phyloP scores from a whole-genome alignment of 192 early-diverging fungal genomes.

The Backusella circina region DNA sequence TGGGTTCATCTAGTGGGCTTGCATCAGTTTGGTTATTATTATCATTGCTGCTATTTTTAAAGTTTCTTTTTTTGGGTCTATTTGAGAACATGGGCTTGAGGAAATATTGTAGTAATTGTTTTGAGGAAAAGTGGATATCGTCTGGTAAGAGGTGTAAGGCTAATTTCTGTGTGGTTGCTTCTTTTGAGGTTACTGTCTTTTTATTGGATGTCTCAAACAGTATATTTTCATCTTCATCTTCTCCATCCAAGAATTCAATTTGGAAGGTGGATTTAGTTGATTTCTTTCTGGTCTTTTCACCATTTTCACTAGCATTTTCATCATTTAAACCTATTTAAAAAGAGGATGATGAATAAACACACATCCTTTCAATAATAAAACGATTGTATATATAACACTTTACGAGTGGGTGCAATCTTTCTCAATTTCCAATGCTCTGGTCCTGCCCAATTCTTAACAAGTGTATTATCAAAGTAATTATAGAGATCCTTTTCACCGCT shows the following conservation, averaged over 20 bases:
- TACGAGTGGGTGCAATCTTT: conserved; percentile 27
- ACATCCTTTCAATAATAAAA: no score
- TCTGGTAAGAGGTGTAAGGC: conserved; percentile 73
- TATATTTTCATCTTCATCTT: conserved; percentile 53
- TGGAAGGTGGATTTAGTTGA: neutral
- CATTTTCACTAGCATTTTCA: conserved; percentile 12
- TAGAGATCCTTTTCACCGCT: conserved; percentile 57
- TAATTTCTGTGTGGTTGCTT: conserved; percentile 37
- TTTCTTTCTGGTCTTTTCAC: conserved; percentile 12
- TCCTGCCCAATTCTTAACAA: conserved; percentile 87
- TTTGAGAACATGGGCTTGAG: conserved; percentile 42
- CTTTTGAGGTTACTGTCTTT: conserved; percentile 42
- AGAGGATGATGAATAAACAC: no score
- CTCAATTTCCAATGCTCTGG: conserved; percentile 87
- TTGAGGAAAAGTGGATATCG: conserved; percentile 68
- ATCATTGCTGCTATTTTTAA: neutral
- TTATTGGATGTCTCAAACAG: conserved; percentile 65
- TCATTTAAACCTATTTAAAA: neutral
- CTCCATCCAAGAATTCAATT: conserved; percentile 30
- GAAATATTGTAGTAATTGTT: conserved; percentile 49
- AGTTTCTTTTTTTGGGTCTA: neutral
- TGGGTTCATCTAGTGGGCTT: neutral
- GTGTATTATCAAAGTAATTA: conserved; percentile 83
- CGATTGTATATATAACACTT: neutral
- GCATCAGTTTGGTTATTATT: neutral